Evolutionary conservation across 2,329 filamentous ascomycete species (phyloP), one percentile per base, ranked within the genome.

Genomic region (Penicillium sp.): DNA sequence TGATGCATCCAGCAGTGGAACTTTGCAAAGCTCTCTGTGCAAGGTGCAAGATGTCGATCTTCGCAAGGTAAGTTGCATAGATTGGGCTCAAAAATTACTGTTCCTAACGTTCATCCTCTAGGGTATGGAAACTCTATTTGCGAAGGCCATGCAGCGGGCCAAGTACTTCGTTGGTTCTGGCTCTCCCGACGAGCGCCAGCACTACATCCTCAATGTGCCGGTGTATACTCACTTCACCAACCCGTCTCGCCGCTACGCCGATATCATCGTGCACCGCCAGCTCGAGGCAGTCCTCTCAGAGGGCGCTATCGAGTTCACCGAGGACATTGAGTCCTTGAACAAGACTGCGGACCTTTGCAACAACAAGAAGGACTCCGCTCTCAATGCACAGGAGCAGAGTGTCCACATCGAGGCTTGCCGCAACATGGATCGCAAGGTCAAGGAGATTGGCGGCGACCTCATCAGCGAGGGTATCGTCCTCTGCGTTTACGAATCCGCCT

Each of bases 341-440:
- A 98, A 97, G 81, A 95, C 87, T 41, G 87, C 90, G 7, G 93
- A 98, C 70, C 82, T 88, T 58, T 95, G 89, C 78, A 98, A 98
- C 75, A 95, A 87, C 65, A 98, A 97, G 83, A 98, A 97, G 71
- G 93, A 98, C 67, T 97, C 90, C 10, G 89, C 93, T 1, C 91
- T 95, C 73, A 93, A 89, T 63, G 93, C 93, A 11, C 93, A 98
- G 69, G 93, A 98, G 69, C 93, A 98, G 74, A 97, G 93, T 69
- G 89, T 98, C 40, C 93, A 98, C 72, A 96, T 98, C 54, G 93
- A 97, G 68, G 89, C 91, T 4, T 98, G 93, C 77, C 86, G 93
- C 59, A 85, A 83, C 61, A 96, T 98, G 87, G 90, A 97, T 72
- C 89, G 87, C 74, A 87, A 86, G 70, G 84, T 87, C 56, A 84